These are phyloP conservation scores for Trichoderma gracile DNA, from an alignment of 2,329 filamentous ascomycete genomes.

Conservation along the genomic window DNA sequence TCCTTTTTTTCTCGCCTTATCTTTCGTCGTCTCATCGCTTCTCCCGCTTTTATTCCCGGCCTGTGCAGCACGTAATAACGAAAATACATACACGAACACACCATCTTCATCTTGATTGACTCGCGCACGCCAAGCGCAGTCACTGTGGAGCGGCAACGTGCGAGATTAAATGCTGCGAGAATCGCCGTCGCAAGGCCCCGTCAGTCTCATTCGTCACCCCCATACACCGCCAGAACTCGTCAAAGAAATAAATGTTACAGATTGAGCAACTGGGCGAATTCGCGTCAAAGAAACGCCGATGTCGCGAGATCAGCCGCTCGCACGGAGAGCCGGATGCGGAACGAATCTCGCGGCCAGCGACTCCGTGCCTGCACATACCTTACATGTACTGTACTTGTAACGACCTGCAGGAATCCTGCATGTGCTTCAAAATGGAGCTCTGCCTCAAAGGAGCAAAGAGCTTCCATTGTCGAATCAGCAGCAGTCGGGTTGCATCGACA, in stretches of 20 bases:
- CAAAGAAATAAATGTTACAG: neutral
- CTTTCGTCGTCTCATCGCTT: neutral
- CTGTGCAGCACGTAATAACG: neutral
- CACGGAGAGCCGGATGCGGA: neutral
- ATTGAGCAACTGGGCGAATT: too few relatives aligned
- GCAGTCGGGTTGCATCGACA: too few relatives aligned
- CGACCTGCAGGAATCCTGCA: too few relatives aligned
- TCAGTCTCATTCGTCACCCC: neutral
- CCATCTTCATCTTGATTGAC: slow-evolving; percentile 7
- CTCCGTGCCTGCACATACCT: neutral
- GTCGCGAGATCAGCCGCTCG: neutral
- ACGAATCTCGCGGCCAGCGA: neutral
- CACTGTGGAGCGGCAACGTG: slow-evolving; percentile 13
- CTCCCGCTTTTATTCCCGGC: slow-evolving; percentile 5
- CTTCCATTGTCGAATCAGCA: too few relatives aligned
- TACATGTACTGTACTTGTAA: too few relatives aligned
- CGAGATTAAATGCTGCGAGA: neutral
- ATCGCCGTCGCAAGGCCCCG: too few relatives aligned
- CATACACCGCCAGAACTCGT: neutral
- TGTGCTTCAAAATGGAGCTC: too few relatives aligned
- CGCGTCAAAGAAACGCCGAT: too few relatives aligned
- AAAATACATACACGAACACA: neutral
- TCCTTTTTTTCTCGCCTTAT: too few relatives aligned
- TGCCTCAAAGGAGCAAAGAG: too few relatives aligned
- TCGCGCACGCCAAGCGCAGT: slow-evolving; percentile 13